Conservation (phyloP, 345 rosid genomes). For the Aquilaria sinensis region DNA sequence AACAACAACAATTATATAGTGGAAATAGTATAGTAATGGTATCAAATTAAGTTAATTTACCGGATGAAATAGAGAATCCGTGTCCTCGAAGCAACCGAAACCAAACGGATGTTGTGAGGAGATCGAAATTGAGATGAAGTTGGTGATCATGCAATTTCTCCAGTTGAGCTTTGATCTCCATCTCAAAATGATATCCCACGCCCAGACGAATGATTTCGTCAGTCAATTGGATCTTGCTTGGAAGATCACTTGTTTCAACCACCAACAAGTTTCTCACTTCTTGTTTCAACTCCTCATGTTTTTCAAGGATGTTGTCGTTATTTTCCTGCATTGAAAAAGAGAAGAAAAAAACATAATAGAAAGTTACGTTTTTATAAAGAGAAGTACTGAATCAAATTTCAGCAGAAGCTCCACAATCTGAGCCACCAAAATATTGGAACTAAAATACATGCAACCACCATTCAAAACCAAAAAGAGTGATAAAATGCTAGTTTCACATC, state of each 20-base stretch:
- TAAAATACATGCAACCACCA: no score
- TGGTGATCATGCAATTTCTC: not conserved
- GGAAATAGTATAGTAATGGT: no score
- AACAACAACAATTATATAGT: not conserved
- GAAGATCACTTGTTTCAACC: not conserved
- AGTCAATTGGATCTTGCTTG: constrained; percentile 8
- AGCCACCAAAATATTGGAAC: no score
- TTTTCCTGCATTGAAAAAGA: not conserved
- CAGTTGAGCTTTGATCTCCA: constrained; percentile 16
- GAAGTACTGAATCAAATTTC: no score
- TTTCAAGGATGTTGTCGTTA: not conserved
- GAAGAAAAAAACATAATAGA: not conserved
- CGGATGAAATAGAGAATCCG: constrained; percentile 7
- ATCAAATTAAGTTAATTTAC: not conserved
- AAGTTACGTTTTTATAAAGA: not conserved
- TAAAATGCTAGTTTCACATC: no score
- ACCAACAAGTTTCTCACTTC: constrained; percentile 19
- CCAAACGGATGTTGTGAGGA: constrained; percentile 1
- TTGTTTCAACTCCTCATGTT: constrained; percentile 8
- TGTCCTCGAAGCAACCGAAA: constrained; percentile 28
- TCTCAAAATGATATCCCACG: constrained; percentile 18
- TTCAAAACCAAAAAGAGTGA: no score
- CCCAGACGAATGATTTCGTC: constrained; percentile 26
- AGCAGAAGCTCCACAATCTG: no score
- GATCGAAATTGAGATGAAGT: not conserved